These are phyloP conservation scores for Nemania sp. DNA, from an alignment of 2,329 filamentous ascomycete genomes.

Conservation along the genomic window DNA sequence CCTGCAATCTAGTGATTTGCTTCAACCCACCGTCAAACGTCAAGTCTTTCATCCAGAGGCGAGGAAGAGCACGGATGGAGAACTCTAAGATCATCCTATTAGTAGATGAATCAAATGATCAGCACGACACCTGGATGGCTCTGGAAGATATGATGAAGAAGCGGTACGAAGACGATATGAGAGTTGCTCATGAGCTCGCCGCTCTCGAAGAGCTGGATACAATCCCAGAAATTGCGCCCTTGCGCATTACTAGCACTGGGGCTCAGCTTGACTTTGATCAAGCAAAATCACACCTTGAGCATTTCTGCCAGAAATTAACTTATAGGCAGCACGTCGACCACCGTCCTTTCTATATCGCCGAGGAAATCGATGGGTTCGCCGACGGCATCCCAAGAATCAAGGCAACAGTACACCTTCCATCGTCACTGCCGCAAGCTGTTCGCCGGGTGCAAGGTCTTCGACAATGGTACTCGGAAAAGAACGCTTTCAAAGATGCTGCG, in stretches of 20 bases:
- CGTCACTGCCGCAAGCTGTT: slow-evolving; percentile 65
- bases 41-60: slow-evolving; percentile 63
- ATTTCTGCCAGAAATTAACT: slow-evolving; percentile 73
- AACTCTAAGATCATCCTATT: slow-evolving; percentile 56
- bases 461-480: slow-evolving; percentile 71
- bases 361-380: slow-evolving; percentile 38
- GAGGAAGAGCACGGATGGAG: slow-evolving; percentile 55
- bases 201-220: slow-evolving; percentile 51
- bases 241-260: slow-evolving; percentile 50
- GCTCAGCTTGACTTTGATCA: slow-evolving; percentile 74
- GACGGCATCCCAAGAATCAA: slow-evolving; percentile 40
- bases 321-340: slow-evolving; percentile 63
- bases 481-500: slow-evolving; percentile 78
- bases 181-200: slow-evolving; percentile 51
- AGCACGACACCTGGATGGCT: slow-evolving; percentile 58
- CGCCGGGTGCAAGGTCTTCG: slow-evolving; percentile 55
- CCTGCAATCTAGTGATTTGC: slow-evolving; percentile 64
- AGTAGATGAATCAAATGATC: slow-evolving; percentile 37
- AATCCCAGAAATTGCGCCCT: slow-evolving; percentile 37
- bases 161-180: slow-evolving; percentile 67
- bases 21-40: slow-evolving; percentile 54
- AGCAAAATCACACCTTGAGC: slow-evolving; percentile 74
- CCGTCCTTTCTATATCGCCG: slow-evolving; percentile 68
- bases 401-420: slow-evolving; percentile 71
- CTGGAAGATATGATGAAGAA: slow-evolving; percentile 75